Conservation (phyloP, 2,329 filamentous ascomycete genomes). For the Cladosporium sp. region DNA sequence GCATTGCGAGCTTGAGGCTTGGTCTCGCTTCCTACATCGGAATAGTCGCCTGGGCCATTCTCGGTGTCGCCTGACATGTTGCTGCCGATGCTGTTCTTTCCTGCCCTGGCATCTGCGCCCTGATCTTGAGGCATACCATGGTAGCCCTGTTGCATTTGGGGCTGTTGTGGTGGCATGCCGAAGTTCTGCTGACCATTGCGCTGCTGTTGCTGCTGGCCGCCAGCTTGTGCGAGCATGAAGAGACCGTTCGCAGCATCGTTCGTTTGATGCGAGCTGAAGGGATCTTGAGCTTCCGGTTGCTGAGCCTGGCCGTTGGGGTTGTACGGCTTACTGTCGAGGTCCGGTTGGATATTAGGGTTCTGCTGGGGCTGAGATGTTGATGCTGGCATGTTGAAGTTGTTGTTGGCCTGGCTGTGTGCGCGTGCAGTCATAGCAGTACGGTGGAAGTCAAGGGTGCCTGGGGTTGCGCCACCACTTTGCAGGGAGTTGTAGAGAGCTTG, state of each 20-base stretch:
- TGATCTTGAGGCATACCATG: constrained; percentile 32
- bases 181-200: constrained; percentile 55
- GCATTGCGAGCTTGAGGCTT: constrained; percentile 63
- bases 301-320: constrained; percentile 54
- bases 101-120: constrained; percentile 40
- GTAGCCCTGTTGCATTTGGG: constrained; percentile 51
- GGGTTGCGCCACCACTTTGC: constrained; percentile 80
- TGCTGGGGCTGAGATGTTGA: constrained; percentile 49
- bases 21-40: constrained; percentile 67
- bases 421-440: constrained; percentile 84
- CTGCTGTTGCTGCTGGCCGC: constrained; percentile 50
- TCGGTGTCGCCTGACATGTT: constrained; percentile 56
- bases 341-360: constrained; percentile 43
- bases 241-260: constrained; percentile 95
- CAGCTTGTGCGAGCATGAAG: constrained; percentile 81
- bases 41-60: constrained; percentile 62
- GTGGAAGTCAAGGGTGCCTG: constrained; percentile 90
- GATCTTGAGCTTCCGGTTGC: constrained; percentile 53
- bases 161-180: constrained; percentile 42
- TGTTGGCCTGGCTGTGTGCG: constrained; percentile 53
- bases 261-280: constrained; percentile 83
- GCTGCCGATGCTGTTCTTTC: constrained; percentile 58
- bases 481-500: constrained; percentile 79
- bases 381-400: constrained; percentile 39
- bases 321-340: constrained; percentile 50